Conservation (phyloP, 2,329 filamentous ascomycete species). For the Claviceps sorghi region DNA sequence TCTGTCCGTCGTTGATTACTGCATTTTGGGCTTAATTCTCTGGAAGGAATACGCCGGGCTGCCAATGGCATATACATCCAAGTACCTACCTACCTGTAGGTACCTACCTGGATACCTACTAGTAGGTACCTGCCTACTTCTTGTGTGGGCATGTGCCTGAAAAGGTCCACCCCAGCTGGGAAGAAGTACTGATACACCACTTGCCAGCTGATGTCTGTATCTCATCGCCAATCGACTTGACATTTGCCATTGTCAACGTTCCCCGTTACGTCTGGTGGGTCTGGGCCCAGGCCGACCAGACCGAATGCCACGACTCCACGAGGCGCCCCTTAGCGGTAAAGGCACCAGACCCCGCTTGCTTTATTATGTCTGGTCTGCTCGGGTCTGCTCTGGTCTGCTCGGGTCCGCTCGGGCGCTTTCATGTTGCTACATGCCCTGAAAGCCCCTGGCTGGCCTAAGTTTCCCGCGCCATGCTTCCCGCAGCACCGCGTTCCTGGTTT, state of each 20-base stretch:
- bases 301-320: not conserved
- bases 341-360: not conserved
- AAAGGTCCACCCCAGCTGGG: not conserved
- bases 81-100: not conserved
- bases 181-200: not conserved
- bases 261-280: not conserved
- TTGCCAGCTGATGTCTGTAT: not conserved
- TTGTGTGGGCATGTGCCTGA: not conserved
- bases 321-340: not conserved
- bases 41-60: not conserved
- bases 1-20: not conserved
- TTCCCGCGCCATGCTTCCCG: constrained; percentile 3
- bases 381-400: too few species aligned
- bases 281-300: not conserved
- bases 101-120: not conserved
- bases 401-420: too few species aligned
- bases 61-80: not conserved
- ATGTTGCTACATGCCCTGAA: not conserved
- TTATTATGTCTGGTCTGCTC: not conserved
- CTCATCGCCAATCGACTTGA: not conserved
- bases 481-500: not conserved
- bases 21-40: not conserved
- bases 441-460: not conserved
- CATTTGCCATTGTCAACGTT: not conserved
- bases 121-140: too few species aligned